Conservation (phyloP, 306 rosid species). For the Delonix regia region DNA sequence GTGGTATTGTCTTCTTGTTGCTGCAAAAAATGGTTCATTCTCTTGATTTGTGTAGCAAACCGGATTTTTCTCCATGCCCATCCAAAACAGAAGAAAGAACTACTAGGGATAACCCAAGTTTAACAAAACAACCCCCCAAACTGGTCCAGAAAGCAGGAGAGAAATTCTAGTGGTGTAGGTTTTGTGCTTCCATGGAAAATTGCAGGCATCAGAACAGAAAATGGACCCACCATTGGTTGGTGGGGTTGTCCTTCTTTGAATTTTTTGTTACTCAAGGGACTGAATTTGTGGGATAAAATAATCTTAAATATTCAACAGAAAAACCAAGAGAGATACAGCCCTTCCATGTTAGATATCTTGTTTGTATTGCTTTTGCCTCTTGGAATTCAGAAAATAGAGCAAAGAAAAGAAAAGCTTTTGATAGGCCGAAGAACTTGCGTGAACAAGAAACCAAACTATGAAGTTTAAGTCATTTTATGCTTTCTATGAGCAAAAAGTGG, state of each 20-base stretch:
- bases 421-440: too few relatives aligned
- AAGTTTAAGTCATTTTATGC: too few relatives aligned
- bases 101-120: constrained; percentile 39
- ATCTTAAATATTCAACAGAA: neutral
- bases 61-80: constrained; percentile 65
- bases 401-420: neutral
- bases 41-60: constrained; percentile 53
- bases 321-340: neutral
- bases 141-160: constrained; percentile 30
- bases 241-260: constrained; percentile 45
- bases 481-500: too few relatives aligned
- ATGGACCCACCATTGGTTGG: constrained; percentile 48
- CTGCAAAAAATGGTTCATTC: constrained; percentile 48
- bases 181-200: constrained; percentile 49
- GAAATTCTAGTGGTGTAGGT: constrained; percentile 39
- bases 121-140: constrained; percentile 15
- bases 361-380: neutral
- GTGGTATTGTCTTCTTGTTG: constrained; percentile 68
- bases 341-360: neutral
- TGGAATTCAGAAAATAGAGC: neutral
- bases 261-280: constrained; percentile 20
- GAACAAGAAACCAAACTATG: too few relatives aligned
- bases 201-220: constrained; percentile 44
- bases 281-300: neutral
- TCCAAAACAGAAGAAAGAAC: constrained; percentile 58